Conservation (phyloP, 2,329 filamentous ascomycete species). For the Botrytis aclada region DNA sequence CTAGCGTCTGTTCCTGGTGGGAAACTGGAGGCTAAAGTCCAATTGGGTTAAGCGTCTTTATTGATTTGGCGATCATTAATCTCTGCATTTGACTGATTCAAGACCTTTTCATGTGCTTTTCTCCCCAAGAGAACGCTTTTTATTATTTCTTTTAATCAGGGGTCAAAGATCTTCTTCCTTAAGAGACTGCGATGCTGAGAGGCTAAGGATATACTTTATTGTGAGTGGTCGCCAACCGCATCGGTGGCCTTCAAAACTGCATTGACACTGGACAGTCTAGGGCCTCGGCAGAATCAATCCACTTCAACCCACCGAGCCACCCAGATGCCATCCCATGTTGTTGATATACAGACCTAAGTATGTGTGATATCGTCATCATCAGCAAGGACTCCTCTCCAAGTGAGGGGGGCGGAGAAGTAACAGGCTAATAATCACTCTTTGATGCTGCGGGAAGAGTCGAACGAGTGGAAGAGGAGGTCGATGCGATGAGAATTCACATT, state of each 20-base stretch:
- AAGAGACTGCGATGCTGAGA: background rate
- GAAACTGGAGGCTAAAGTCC: background rate
- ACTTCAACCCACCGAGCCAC: background rate
- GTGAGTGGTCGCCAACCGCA: background rate
- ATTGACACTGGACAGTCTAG: background rate
- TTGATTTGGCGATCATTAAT: background rate
- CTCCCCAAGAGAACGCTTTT: too few relatives aligned
- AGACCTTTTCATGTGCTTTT: background rate
- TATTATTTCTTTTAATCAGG: background rate
- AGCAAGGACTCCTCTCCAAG: background rate
- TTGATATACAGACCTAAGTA: background rate
- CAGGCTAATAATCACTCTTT: background rate
- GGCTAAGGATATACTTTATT: background rate
- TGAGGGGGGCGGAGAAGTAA: background rate
- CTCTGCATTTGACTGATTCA: background rate
- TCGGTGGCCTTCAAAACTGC: background rate
- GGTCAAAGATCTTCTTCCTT: background rate
- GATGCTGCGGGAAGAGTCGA: background rate
- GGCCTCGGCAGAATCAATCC: constrained; percentile 5
- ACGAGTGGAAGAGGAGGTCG: too few relatives aligned
- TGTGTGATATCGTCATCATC: background rate
- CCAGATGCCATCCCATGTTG: background rate
- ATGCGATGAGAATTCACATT: background rate
- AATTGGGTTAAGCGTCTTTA: background rate
- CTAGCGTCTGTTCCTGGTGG: background rate